Evolutionary conservation across 495 filamentous ascomycete species (phyloP), one percentile per base, ranked within the genome.

Genomic region (Penicillium lagena): DNA sequence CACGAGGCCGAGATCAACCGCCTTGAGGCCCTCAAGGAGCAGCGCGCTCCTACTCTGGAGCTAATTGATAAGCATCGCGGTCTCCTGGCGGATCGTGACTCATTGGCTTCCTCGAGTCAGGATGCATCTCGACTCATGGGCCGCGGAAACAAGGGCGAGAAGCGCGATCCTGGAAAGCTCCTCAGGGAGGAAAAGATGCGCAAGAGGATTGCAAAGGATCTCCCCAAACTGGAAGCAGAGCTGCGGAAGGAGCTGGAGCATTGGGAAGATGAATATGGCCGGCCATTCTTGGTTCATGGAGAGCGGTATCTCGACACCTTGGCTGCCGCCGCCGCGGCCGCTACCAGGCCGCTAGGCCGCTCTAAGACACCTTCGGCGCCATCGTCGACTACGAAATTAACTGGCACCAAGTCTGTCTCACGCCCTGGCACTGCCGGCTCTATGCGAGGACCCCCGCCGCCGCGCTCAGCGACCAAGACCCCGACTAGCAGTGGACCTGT

Each of bases 181-280:
- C 70, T 99, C 28, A 78, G 93, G 17, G 93, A 99, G 59, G 93
- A 99, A 70, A 97, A 96, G 75, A 93, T 96, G 88, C 80, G 93
- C 34, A 99, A 97, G 77, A 74, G 90, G 22, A 95, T 97, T 46
- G 75, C 89, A 12, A 96, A 96, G 65, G 93, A 99, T 51, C 73
- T 99, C 35, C 93, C 93, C 7, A 97, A 93, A 64, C 73, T 99
- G 12, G 86, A 89, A 42, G 73, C 74, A 0, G 90, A 97, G 9
- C 71, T 99, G 35, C 81, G 77, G 48, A 94, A 83, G 54, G 72
- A 77, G 35, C 72, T 99, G 28, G 90, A 94, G 66, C 67, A 77
- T 31, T 99, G 87, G 86, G 94, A 96, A 59, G 86, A 95, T 45
- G 90, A 96, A 47, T 95, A 88, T 58, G 90, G 90, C 29, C 80